phyloP scores from a whole-genome alignment of 2,329 filamentous ascomycete species.

The Gaeumannomyces tritici region DNA sequence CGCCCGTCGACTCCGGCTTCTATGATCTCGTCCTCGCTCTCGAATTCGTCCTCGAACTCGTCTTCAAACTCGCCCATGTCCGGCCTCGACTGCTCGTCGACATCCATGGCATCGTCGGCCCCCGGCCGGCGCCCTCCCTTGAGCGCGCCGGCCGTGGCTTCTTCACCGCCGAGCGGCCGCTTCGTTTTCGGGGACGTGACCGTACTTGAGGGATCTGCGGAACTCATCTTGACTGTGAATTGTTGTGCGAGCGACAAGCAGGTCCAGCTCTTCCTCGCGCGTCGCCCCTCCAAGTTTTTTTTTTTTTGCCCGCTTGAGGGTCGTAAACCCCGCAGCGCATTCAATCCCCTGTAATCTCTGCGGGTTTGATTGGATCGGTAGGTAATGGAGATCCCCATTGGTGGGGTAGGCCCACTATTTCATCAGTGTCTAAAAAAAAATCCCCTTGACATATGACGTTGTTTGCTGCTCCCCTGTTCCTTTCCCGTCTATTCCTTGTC shows the following conservation, averaged over 20 bases:
- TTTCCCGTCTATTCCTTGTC: no score
- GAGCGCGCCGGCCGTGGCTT: constrained; percentile 26
- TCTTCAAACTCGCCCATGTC: constrained; percentile 83
- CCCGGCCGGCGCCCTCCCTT: constrained; percentile 49
- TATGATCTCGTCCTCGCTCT: constrained; percentile 81
- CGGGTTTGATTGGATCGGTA: background rate
- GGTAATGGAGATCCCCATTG: background rate
- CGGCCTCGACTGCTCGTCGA: constrained; percentile 45
- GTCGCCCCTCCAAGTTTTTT: background rate
- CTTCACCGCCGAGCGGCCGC: constrained; percentile 10
- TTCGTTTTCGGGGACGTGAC: constrained; percentile 4
- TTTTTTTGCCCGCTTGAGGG: background rate
- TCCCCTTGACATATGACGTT: background rate
- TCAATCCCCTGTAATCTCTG: background rate
- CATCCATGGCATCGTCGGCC: constrained; percentile 47
- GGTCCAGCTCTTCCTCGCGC: background rate
- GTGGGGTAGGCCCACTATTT: background rate
- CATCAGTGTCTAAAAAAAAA: no score
- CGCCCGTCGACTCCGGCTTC: constrained; percentile 91
- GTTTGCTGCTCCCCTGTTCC: background rate
- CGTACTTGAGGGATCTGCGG: background rate
- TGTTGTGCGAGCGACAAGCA: background rate
- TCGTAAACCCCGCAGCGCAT: background rate
- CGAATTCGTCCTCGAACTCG: constrained; percentile 87
- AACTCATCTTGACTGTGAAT: background rate